These are phyloP conservation scores for Apiospora rasikravindrae DNA, from an alignment of 2,329 filamentous ascomycete genomes.

Conservation along the genomic window DNA sequence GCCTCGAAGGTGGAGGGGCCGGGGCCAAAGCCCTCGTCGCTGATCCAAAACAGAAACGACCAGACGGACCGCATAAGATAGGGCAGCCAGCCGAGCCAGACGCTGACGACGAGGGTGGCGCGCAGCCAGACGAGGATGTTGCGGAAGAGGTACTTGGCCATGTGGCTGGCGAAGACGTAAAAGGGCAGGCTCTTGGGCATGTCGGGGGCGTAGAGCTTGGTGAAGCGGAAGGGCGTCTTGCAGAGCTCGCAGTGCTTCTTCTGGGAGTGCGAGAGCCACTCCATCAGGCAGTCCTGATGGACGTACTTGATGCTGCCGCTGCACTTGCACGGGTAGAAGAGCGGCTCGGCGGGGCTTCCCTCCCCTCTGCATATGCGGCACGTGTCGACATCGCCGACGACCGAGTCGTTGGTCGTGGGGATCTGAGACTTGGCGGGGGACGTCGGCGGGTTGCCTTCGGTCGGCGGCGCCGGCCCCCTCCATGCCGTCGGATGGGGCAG, in stretches of 20 bases:
- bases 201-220: slow-evolving; percentile 91
- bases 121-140: slow-evolving; percentile 80
- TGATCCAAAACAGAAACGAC: slow-evolving; percentile 94
- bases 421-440: slow-evolving; percentile 21
- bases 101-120: slow-evolving; percentile 76
- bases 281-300: slow-evolving; percentile 97
- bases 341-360: slow-evolving; percentile 77
- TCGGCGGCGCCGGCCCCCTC: slow-evolving; percentile 19
- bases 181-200: slow-evolving; percentile 88
- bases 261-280: slow-evolving; percentile 97
- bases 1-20: slow-evolving; percentile 38
- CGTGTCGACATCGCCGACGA: slow-evolving; percentile 69
- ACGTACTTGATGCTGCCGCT: slow-evolving; percentile 99
- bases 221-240: slow-evolving; percentile 98
- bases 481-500: slow-evolving; percentile 27
- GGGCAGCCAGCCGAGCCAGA: slow-evolving; percentile 89
- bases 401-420: slow-evolving; percentile 29
- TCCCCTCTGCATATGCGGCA: slow-evolving; percentile 97
- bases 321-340: slow-evolving; percentile 99
- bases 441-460: slow-evolving; percentile 17
- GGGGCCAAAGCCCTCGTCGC: slow-evolving; percentile 70
- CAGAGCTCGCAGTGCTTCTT: slow-evolving; percentile 99
- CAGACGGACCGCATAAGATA: slow-evolving; percentile 91
- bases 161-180: slow-evolving; percentile 80
- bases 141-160: slow-evolving; percentile 72